phyloP scores from a whole-genome alignment of 805 yeast species.

The Lipomyces spencermartinsiae region DNA sequence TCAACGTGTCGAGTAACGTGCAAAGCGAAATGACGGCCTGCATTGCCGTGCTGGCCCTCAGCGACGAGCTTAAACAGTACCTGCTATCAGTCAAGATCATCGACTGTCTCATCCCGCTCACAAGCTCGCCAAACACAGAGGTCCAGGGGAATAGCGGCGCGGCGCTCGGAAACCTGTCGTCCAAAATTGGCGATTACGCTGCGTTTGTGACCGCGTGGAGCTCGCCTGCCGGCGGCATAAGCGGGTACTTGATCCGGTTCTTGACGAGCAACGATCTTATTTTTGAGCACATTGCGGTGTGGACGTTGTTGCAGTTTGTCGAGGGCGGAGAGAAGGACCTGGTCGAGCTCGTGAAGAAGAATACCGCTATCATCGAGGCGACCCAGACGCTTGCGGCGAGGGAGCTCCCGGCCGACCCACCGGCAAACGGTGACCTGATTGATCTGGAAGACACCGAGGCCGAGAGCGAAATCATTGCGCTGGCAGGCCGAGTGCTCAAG shows the following conservation, averaged over 20 bases:
- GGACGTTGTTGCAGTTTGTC: conserved; percentile 92
- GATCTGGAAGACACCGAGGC: conserved; percentile 37
- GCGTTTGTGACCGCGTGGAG: conserved; percentile 81
- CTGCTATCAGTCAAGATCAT: conserved; percentile 82
- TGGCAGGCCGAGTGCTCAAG: conserved; percentile 33
- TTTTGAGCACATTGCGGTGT: conserved; percentile 95
- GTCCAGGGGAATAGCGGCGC: conserved; percentile 99
- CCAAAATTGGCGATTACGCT: conserved; percentile 83
- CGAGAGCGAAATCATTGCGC: conserved; percentile 34
- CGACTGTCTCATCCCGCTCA: conserved; percentile 89
- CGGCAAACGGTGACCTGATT: conserved; percentile 29
- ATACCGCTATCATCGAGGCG: conserved; percentile 45
- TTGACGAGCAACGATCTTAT: conserved; percentile 86
- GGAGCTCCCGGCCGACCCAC: conserved; percentile 37
- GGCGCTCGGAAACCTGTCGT: conserved; percentile 92
- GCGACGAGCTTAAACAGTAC: conserved; percentile 89
- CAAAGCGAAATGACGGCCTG: conserved; percentile 97
- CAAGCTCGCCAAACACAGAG: conserved; percentile 85
- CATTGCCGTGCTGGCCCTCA: conserved; percentile 93
- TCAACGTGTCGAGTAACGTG: conserved; percentile 85
- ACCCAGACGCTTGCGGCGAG: conserved; percentile 46
- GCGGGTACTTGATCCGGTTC: conserved; percentile 81
- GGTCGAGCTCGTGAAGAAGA: conserved; percentile 43
- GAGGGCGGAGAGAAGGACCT: conserved; percentile 80
- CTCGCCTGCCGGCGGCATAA: conserved; percentile 81